Evolutionary conservation across 2,329 filamentous ascomycete genomes (phyloP).

Genomic region (Neoscytalidium dimidiatum): DNA sequence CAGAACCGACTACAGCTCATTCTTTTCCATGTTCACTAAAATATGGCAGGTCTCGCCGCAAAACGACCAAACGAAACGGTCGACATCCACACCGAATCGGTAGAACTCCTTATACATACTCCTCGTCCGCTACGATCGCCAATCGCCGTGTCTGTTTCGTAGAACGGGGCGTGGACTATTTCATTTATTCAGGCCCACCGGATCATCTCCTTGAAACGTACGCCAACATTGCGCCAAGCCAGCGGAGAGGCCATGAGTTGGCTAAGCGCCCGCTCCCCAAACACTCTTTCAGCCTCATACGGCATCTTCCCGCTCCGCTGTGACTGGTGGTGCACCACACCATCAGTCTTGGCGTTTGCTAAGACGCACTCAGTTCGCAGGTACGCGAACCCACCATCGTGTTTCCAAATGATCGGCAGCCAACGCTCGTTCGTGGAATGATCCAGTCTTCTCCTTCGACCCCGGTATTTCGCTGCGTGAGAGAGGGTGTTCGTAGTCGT

Average conservation of each 20-base stretch:
- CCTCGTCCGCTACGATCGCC: neutral
- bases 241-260: neutral
- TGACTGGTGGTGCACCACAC: neutral
- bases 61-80: neutral
- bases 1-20: neutral
- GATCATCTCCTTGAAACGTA: constrained; percentile 7
- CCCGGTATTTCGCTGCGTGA: neutral
- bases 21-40: neutral
- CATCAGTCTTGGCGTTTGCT: constrained; percentile 7
- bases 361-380: neutral
- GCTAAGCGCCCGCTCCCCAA: neutral
- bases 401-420: neutral
- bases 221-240: constrained; percentile 4
- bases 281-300: neutral
- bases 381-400: neutral
- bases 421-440: neutral
- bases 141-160: neutral
- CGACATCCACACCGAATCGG: neutral
- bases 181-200: neutral
- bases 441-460: neutral
- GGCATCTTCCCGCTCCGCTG: neutral
- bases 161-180: neutral
- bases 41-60: neutral
- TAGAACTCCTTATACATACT: neutral
- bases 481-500: neutral